Evolutionary conservation across 805 yeast species (phyloP).

Genomic region (Kuraishia floccosa): DNA sequence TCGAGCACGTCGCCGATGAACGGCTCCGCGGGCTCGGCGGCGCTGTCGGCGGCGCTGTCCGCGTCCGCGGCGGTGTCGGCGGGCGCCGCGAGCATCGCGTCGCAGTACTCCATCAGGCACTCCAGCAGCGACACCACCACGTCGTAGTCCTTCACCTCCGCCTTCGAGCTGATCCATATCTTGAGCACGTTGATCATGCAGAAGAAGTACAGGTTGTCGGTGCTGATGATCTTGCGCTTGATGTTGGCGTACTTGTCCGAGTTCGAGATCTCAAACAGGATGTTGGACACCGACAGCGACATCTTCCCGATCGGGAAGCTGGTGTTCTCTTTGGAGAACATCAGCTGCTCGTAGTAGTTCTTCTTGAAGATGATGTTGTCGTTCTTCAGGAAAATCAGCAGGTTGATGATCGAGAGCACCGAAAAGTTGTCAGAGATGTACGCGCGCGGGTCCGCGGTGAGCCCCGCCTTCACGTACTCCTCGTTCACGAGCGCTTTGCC

Average conservation of each 20-base stretch:
- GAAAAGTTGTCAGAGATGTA: conserved; percentile 33
- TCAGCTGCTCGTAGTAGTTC: conserved; percentile 48
- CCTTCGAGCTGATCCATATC: conserved; percentile 56
- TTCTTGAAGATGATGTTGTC: conserved; percentile 52
- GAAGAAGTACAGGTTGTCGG: conserved; percentile 44
- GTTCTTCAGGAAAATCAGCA: conserved; percentile 41
- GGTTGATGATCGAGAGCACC: conserved; percentile 39
- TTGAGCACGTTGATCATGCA: conserved; percentile 46
- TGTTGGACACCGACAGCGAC: conserved; percentile 18
- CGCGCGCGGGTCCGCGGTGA: conserved; percentile 28
- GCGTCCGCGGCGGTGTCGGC: too few species aligned
- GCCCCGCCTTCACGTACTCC: conserved; percentile 34
- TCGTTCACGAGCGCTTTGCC: conserved; percentile 29
- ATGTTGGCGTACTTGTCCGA: conserved; percentile 22
- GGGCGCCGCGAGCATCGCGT: conserved; percentile 6
- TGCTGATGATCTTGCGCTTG: conserved; percentile 27
- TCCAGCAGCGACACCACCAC: conserved; percentile 35
- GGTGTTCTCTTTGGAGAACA: conserved; percentile 41
- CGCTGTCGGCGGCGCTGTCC: too few species aligned
- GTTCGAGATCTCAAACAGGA: conserved; percentile 8
- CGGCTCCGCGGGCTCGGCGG: too few species aligned
- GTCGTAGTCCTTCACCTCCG: conserved; percentile 39
- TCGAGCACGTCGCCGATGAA: conserved; percentile 36
- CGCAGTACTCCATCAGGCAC: conserved; percentile 18
- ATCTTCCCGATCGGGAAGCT: conserved; percentile 38